Percentiles rank a stretch among this genome's conserved stretches.
These are phyloP conservation scores for Claviceps spartinae DNA, from an alignment of 2,329 filamentous ascomycete genomes.

Conservation along the genomic window DNA sequence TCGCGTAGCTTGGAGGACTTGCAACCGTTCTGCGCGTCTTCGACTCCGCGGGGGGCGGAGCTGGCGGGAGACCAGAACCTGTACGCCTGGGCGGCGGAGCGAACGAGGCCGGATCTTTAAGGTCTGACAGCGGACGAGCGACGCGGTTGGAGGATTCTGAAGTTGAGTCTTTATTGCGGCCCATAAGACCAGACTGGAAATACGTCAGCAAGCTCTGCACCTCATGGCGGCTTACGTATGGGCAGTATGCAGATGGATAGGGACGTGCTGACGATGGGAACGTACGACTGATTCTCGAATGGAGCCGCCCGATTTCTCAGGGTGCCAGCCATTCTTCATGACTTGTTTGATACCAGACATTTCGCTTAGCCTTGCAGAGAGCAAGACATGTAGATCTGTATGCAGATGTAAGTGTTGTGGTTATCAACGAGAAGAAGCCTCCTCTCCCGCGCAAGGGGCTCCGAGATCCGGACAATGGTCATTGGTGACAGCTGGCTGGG, in stretches of 20 bases:
- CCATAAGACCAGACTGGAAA: conserved; percentile 31
- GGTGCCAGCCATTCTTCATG: conserved; percentile 39
- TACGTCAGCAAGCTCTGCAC: conserved; percentile 1
- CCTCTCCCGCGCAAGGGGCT: too few relatives aligned
- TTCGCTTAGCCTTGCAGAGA: too few relatives aligned
- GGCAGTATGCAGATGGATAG: background rate
- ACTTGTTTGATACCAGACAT: conserved; percentile 35
- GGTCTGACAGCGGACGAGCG: conserved; percentile 48
- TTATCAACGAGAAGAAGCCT: too few relatives aligned
- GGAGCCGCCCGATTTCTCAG: conserved; percentile 25
- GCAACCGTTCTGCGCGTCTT: conserved; percentile 15
- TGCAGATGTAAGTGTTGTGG: too few relatives aligned
- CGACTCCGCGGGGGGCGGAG: conserved; percentile 10
- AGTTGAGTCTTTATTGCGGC: conserved; percentile 23
- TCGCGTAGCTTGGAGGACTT: conserved; percentile 21
- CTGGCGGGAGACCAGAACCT: conserved; percentile 21
- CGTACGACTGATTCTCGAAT: conserved; percentile 32
- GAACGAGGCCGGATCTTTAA: conserved; percentile 67
- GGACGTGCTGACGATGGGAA: conserved; percentile 2
- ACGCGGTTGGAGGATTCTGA: conserved; percentile 19
- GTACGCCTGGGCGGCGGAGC: conserved; percentile 62
- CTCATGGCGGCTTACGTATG: too few relatives aligned
- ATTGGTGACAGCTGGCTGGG: too few relatives aligned
- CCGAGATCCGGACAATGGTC: too few relatives aligned
- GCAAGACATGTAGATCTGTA: too few relatives aligned